Percentiles rank a stretch among this genome's conserved stretches.
Conservation (phyloP, 176 grass and related monocot species). For the Alopecurus myosuroides region DNA sequence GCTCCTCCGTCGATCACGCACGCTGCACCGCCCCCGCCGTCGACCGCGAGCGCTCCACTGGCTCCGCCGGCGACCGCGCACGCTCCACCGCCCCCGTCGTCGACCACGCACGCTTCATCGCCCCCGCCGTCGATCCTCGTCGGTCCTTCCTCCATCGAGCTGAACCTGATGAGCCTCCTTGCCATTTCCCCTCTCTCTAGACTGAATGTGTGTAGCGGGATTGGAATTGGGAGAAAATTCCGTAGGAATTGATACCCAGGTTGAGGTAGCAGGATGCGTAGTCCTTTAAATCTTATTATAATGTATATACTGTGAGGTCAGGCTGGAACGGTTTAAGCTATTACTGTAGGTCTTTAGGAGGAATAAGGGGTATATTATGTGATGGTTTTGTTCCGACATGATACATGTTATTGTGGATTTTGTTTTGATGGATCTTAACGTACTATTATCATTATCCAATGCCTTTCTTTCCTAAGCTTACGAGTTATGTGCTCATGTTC, state of each 20-base stretch:
- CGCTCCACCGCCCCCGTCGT: too few relatives aligned
- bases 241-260: conserved; percentile 30
- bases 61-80: too few relatives aligned
- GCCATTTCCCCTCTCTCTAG: too few relatives aligned
- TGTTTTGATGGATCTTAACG: conserved; percentile 12
- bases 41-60: too few relatives aligned
- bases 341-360: conserved; percentile 8
- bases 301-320: conserved; percentile 41
- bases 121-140: too few relatives aligned
- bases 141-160: too few relatives aligned
- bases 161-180: too few relatives aligned
- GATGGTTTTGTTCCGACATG: background rate
- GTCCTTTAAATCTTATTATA: conserved; percentile 36
- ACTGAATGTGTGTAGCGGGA: too few relatives aligned
- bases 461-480: background rate
- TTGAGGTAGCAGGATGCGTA: background rate
- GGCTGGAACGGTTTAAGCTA: conserved; percentile 30
- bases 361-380: conserved; percentile 35
- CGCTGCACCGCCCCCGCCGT: too few relatives aligned
- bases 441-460: conserved; percentile 1
- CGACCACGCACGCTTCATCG: too few relatives aligned
- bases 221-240: too few relatives aligned
- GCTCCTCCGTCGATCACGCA: too few relatives aligned
- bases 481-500: background rate
- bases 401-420: conserved; percentile 16